Evolutionary conservation across 345 rosid species (phyloP), one percentile per base, ranked within the genome.

Genomic region (Boechera stricta): DNA sequence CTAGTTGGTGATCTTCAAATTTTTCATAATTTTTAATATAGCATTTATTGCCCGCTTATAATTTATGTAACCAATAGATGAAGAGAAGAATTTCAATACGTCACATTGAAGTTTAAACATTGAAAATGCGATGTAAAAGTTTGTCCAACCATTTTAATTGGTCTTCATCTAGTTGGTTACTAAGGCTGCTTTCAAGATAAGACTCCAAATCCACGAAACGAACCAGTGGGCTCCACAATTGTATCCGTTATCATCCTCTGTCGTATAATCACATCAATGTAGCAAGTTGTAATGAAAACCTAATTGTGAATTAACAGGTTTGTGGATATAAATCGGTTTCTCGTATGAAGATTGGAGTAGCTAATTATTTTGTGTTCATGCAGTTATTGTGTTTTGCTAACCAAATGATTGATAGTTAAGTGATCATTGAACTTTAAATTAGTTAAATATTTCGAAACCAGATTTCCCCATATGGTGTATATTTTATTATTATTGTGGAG

Each of bases 31-130:
- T 44, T 44, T 4, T 26, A 10, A 7, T 54, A 45, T 44, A 77
- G 16, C 64, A 54, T 42, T 42, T 47, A 70, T 62, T 45, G 33
- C 57, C 72, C 18, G 72, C 55, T 54, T 62, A 31, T 39, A 33
- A 16, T 7, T n/a, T 16, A 15, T 42, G 4, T 39, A 65, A 65
- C 81, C 81, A 78, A 72, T 78, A 53, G 48, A 72, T 31, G 73
- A 60, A 65, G 64, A 78, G 73, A 66, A 78, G 64, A 78, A 78
- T 72, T 78, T 65, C 39, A 58, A 78, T 58, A 78, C 81, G 77
- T 65, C 62, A 71, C 67, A 65, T 10, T 72, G 61, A 66, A 72
- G 75, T 36, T 15, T 18, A 57, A 31, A 35, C 21, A 64, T 26
- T 64, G 56, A 71, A 47, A 42, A 32, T 58, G 61, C 11, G n/a